These are phyloP conservation scores for Citrus reticulata DNA, from an alignment of 345 rosid genomes.

Conservation along the genomic window DNA sequence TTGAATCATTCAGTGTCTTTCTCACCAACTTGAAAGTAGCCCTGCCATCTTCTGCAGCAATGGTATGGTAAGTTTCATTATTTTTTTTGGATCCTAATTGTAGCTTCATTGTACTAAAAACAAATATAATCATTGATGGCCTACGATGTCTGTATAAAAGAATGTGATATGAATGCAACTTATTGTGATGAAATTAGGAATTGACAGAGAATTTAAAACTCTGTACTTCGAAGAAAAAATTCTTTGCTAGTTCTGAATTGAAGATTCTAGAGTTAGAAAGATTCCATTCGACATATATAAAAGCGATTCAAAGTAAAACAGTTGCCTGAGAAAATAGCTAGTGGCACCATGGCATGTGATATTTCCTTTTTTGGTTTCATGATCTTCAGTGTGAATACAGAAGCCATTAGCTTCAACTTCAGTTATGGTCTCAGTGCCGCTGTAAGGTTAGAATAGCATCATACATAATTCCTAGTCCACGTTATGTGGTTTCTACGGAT, in stretches of 20 bases:
- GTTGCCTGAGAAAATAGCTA: background rate
- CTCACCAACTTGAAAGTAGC: conserved; percentile 40
- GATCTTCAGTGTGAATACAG: conserved; percentile 52
- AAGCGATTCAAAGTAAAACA: background rate
- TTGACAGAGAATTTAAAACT: background rate
- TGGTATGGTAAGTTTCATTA: conserved; percentile 56
- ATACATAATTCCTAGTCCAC: background rate
- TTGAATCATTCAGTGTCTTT: conserved; percentile 26
- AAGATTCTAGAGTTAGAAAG: background rate
- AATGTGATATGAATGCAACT: background rate
- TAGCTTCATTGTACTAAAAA: no score
- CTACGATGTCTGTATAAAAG: background rate
- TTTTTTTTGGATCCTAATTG: no score
- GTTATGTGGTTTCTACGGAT: background rate
- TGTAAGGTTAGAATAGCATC: conserved; percentile 54
- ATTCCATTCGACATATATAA: background rate
- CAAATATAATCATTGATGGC: no score
- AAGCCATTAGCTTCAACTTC: conserved; percentile 58
- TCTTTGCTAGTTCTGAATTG: background rate
- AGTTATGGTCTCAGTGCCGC: conserved; percentile 74
- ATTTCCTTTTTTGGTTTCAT: background rate
- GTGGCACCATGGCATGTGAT: no score
- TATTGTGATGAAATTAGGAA: background rate
- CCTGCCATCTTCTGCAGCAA: conserved; percentile 69
- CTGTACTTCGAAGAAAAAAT: background rate